These are phyloP conservation scores for Infundibulicybe gibba DNA, from an alignment of 768 basidiomycete species.

Conservation along the genomic window DNA sequence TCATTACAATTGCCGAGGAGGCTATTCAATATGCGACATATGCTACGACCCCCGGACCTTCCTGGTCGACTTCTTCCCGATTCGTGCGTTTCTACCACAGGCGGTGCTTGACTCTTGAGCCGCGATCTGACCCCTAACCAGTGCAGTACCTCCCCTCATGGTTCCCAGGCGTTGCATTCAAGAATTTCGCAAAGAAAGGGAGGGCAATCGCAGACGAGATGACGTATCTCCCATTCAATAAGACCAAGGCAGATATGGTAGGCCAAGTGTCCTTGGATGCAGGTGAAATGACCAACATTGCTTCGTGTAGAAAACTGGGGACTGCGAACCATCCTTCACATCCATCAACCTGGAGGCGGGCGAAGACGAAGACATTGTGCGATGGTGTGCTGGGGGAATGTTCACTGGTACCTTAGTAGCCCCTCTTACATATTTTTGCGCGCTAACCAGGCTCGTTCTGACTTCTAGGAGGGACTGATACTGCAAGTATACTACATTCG, in stretches of 20 bases:
- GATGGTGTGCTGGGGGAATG: neutral
- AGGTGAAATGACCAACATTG: no score
- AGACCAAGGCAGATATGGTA: conserved; percentile 7
- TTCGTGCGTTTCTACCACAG: neutral
- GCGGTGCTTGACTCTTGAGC: conserved; percentile 17
- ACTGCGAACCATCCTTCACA: no score
- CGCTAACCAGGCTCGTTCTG: neutral
- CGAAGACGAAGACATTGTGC: neutral
- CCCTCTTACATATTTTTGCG: neutral
- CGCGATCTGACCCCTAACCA: conserved; percentile 14
- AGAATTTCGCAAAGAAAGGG: conserved; percentile 11
- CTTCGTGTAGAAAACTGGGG: no score
- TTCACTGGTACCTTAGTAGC: neutral
- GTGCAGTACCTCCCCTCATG: conserved; percentile 23
- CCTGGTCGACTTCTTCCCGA: conserved; percentile 5
- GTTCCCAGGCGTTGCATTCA: conserved; percentile 26
- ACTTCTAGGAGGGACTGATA: neutral
- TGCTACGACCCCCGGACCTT: conserved; percentile 3
- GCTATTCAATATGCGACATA: no score
- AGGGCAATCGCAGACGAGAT: neutral
- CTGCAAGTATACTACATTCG: neutral
- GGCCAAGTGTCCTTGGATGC: neutral
- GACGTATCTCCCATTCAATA: conserved; percentile 7
- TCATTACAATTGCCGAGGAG: no score
- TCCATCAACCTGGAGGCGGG: no score